Evolutionary conservation across 2,329 filamentous ascomycete species (phyloP), one percentile per base, ranked within the genome.

Genomic region (Cadophora gregata): DNA sequence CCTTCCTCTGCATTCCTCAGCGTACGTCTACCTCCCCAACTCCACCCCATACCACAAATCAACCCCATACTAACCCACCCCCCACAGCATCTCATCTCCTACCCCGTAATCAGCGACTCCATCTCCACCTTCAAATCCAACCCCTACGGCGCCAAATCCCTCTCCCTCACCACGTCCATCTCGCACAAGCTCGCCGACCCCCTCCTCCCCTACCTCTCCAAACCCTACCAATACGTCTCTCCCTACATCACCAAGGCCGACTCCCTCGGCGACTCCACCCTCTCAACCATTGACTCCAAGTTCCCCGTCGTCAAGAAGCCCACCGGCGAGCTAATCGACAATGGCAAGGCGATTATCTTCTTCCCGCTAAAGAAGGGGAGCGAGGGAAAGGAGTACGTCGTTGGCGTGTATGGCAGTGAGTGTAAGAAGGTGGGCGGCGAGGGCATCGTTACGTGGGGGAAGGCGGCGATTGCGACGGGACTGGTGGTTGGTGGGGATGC

Each of bases 191-290:
- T 65, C 55, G 47, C 71, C 21, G 90, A 89, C 73, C 93, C 93
- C 24, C 81, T 97, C 70, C 81, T 95, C 64, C 91, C 92, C 31
- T 93, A 93, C 80, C 82, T 97, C 74, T 80, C 88, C 74, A 91
- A 86, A 74, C 93, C 94, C 42, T 95, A 93, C 82, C 85, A 87
- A 76, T 96, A 92, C 78, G 86, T 97, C 70, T 89, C 89, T 62
- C 94, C 95, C 0, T 97, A 97, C 80, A 86, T 97, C 71, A 84
- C 88, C 78, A 93, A 90, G 79, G 94, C 89, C 76, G 96, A 98
- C 78, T 81, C 86, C 67, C 81, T 97, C 62, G 91, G 90, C 71
- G 89, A 93, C 79, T 84, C 87, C 77, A 87, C 90, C n/a, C 84
- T 95, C 71, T 82, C 80, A 74, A 87, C 85, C 75, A 82, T 95